Base-by-base conservation (phyloP, 495 filamentous ascomycete genomes). In the Neurospora hispaniola region DNA sequence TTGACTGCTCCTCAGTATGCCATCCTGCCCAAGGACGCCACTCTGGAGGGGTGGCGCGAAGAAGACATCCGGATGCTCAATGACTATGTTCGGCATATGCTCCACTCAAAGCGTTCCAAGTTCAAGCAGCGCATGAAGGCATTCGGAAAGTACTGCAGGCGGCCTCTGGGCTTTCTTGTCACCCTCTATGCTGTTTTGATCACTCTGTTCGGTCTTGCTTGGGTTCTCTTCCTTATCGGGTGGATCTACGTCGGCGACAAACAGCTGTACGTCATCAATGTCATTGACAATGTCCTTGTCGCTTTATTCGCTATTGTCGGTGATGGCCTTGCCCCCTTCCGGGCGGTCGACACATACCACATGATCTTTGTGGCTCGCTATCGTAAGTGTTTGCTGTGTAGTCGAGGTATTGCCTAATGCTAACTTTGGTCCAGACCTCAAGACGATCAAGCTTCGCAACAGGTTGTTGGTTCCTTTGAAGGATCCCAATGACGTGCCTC, bases 141-240 rank as follows among this genome's bases (percentile, higher is more conserved):
- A 1, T 95, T 95, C 77, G 86, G 86, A 14, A 85, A 94, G 79
- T 95, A 94, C 80, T 82, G 90, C 8, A 81, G 83, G n/a, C 88
- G 87, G 73, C 92, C 92, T 11, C 84, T 95, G 40, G 92, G 92
- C 7, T 90, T 93, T 74, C 82, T 93, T 38, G 89, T 95, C 35
- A 93, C 91, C 7, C 79, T 94, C 11, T 95, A 95, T 76, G 92
- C 91, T n/a, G 90, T 88, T 10, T 82, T 94, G 14, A 93, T 95
- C 73, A 95, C 92, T 0, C 83, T 93, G 8, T 95, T 94, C 72
- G 92, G 92, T 74, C 85, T 92, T 68, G 91, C 90, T 2, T 95
- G 92, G 92, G 92, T 95, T 0, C 85, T 95, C 42, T 94, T 93
- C 82, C 80, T 95, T 68, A 95, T 95, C 75, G 92, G 91, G 54